Base-by-base conservation (phyloP, 2,329 filamentous ascomycete genomes). In the Colletotrichum sp. region DNA sequence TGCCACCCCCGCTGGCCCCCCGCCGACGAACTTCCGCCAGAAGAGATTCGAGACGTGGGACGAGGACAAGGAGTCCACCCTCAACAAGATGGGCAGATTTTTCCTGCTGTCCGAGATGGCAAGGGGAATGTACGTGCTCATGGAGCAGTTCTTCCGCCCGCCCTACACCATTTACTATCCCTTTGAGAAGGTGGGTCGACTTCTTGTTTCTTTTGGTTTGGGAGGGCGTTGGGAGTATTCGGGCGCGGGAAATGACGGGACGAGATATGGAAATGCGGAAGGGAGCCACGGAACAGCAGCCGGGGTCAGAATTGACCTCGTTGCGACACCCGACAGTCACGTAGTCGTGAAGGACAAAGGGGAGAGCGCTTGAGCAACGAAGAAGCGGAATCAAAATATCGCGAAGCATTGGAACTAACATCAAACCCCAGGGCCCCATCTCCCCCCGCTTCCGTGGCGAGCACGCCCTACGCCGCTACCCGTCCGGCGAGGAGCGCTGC, bases 81-180 rank as follows among this genome's bases (percentile, higher is more conserved):
- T 98, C 80, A 95, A 98, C 87, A 94, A 93, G 85, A 90, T 95
- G 78, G 96, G 95, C 80, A 97, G 96, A 85, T 98, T 96, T 90
- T 99, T 99, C 88, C 91, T 99, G 84, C 88, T 98, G 90, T 93
- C 94, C 70, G 97, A 99, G 90, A 97, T 98, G 94, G 91, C 95
- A 85, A 93, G 97, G 83, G 97, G 97, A 86, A 98, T 99, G 97
- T 99, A 98, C 84, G 93, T 99, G 80, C 92, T 97, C 86, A 85
- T 99, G 84, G 97, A 99, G 91, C 96, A 99, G 89, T 99, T 94
- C 91, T 98, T 99, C 90, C 91, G 97, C 86, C 95, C 96, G 87
- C 96, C 97, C 94, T 98, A 91, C 91, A 99, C 97, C 67, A 99
- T 99, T 83, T 98, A 93, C 90, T 99, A 99, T 84, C 97, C 97